Percentiles rank a stretch among this genome's conserved stretches.
phyloP scores from a whole-genome alignment of 1,284 basidiomycete species.

The Bjerkandera adusta region DNA sequence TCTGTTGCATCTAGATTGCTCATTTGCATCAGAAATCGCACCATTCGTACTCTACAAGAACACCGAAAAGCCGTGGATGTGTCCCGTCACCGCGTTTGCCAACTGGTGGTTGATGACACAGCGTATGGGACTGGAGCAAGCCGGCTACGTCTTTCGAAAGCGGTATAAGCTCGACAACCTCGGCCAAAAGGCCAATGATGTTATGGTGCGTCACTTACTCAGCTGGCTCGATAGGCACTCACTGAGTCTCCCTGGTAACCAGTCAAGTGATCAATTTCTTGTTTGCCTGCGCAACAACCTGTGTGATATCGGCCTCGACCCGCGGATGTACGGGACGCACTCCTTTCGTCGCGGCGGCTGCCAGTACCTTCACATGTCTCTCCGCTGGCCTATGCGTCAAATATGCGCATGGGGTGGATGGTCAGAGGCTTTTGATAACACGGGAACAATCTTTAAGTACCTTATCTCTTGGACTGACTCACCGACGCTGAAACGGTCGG shows the following conservation, averaged over 20 bases:
- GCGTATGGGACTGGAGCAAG: slow-evolving; percentile 2
- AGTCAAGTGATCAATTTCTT: slow-evolving; percentile 16
- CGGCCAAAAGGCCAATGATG: background rate
- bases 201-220: slow-evolving; percentile 6
- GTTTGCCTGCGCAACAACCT: slow-evolving; percentile 24
- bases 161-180: slow-evolving; percentile 8
- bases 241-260: background rate
- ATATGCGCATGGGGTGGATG: slow-evolving; percentile 25
- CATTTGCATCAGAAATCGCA: slow-evolving; percentile 10
- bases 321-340: slow-evolving; percentile 24
- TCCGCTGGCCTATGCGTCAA: slow-evolving; percentile 18
- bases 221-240: background rate
- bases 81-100: slow-evolving; percentile 12
- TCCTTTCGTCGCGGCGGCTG: slow-evolving; percentile 26
- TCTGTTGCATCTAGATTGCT: background rate
- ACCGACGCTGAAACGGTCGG: slow-evolving; percentile 12
- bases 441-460: slow-evolving; percentile 25
- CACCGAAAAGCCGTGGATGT: slow-evolving; percentile 14
- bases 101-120: slow-evolving; percentile 5
- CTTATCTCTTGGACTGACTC: slow-evolving; percentile 23
- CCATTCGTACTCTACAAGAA: slow-evolving; percentile 17
- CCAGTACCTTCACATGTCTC: slow-evolving; percentile 20
- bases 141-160: slow-evolving; percentile 16
- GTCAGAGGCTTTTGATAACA: slow-evolving; percentile 20
- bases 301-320: slow-evolving; percentile 21